Conservation (phyloP, 2,329 filamentous ascomycete species). For the Fusarium anguioides region DNA sequence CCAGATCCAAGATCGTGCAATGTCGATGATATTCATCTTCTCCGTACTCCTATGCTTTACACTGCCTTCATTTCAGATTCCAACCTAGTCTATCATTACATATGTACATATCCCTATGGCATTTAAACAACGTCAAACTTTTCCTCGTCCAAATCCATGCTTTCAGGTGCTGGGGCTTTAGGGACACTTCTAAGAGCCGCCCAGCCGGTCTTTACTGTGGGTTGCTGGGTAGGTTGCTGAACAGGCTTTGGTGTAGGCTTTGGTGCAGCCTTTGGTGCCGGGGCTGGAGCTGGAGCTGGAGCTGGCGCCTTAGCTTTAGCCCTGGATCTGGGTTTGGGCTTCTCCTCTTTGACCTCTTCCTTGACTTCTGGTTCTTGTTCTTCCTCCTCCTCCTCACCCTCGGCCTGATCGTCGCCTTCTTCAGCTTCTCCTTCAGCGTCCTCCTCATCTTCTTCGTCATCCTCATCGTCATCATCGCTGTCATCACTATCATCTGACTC, state of each 20-base stretch:
- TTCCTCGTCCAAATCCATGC: constrained; percentile 49
- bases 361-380: constrained; percentile 30
- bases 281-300: too few relatives aligned
- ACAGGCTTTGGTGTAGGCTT: constrained; percentile 9
- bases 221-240: constrained; percentile 12
- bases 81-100: constrained; percentile 18
- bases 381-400: constrained; percentile 38
- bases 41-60: neutral
- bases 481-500: constrained; percentile 64
- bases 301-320: too few relatives aligned
- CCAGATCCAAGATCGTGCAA: neutral
- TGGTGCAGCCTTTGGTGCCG: neutral
- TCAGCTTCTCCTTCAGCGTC: constrained; percentile 41
- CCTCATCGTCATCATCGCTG: constrained; percentile 54
- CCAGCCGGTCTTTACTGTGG: constrained; percentile 48
- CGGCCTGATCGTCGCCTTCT: constrained; percentile 33
- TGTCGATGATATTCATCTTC: neutral
- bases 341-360: constrained; percentile 25
- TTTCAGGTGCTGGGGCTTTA: constrained; percentile 36
- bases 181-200: constrained; percentile 45
- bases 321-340: neutral
- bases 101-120: neutral
- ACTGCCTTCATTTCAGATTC: neutral
- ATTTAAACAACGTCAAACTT: constrained; percentile 50
- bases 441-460: constrained; percentile 45